Base-by-base conservation (phyloP, 164 flowering plant species). In the Vitis amurensis region DNA sequence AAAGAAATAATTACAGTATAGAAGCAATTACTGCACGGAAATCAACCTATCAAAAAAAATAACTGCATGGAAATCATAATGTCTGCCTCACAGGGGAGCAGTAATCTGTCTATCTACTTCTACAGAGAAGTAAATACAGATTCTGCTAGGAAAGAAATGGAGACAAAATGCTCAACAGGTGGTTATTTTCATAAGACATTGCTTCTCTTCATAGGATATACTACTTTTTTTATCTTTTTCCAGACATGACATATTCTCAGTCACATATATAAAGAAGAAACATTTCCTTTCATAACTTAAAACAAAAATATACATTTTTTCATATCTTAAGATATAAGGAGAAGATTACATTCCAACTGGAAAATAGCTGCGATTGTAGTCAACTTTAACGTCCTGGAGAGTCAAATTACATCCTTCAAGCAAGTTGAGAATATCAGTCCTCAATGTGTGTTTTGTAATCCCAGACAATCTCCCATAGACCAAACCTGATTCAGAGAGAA, bases 371-470 rank as follows among this genome's bases (percentile, higher is more conserved):
- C 78, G 70, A 74, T 62, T 78, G 79, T 90, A 90, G 50, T 75
- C 79, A 47, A 89, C 69, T 85, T 81, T 90, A 29, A 92, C 59
- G 74, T 90, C 91, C 13, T 86, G 76, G 0, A 50, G 47, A 17
- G 76, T 80, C 87, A 90, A 72, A 23, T 77, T 69, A 71, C 84
- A 82, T 5, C 83, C 93, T 49, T 88, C 91, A 29, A 90, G 80
- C 73, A 84, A 30, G 68, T 74, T 84, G 68, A 87, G 53, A 37
- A 87, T 29, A 75, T 88, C 92, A 11, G 76, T 77, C 78, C 81
- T 90, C 72, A 80, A 15, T 3, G 87, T 82, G 29, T 74, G 61
- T 58, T 16, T 74, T 11, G 67, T 50, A 14, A 69, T 59, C 8
- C 85, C 84, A 16, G 1, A 13, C 53, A 88, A 55, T 63, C 55